Conservation (phyloP, 805 yeast species). For the Debaryomyces castellii region DNA sequence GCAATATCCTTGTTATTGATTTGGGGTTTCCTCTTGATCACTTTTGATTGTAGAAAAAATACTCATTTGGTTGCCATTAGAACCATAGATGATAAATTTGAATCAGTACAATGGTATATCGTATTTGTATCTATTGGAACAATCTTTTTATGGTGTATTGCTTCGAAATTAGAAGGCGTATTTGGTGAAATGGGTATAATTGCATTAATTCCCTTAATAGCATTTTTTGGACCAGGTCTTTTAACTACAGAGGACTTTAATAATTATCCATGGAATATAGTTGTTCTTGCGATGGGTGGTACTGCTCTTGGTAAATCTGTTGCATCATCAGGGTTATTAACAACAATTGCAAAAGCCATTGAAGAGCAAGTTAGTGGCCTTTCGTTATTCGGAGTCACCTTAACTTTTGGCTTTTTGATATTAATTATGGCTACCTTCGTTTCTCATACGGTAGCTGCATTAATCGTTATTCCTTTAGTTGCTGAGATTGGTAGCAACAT, state of each 20-base stretch:
- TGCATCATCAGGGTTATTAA: slow-evolving; percentile 81
- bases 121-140: slow-evolving; percentile 66
- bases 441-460: slow-evolving; percentile 95
- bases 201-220: slow-evolving; percentile 83
- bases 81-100: slow-evolving; percentile 63
- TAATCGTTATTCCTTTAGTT: slow-evolving; percentile 87
- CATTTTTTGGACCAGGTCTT: slow-evolving; percentile 90
- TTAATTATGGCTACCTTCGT: slow-evolving; percentile 90
- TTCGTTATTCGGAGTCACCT: slow-evolving; percentile 68
- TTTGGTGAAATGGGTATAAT: slow-evolving; percentile 98
- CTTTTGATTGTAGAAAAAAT: slow-evolving; percentile 53
- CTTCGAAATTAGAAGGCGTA: slow-evolving; percentile 65
- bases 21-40: slow-evolving; percentile 53
- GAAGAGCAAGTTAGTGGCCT: slow-evolving; percentile 64
- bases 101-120: slow-evolving; percentile 73
- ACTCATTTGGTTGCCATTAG: slow-evolving; percentile 56
- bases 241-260: slow-evolving; percentile 88
- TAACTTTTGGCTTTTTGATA: slow-evolving; percentile 80
- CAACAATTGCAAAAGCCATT: slow-evolving; percentile 71
- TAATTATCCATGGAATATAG: slow-evolving; percentile 95
- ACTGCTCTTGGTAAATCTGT: slow-evolving; percentile 94
- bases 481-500: slow-evolving; percentile 81
- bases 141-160: slow-evolving; percentile 85
- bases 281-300: slow-evolving; percentile 97
- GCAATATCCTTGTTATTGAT: slow-evolving; percentile 37